Conservation (phyloP, 176 grass and related monocot species). For the Cymbopogon citratus region DNA sequence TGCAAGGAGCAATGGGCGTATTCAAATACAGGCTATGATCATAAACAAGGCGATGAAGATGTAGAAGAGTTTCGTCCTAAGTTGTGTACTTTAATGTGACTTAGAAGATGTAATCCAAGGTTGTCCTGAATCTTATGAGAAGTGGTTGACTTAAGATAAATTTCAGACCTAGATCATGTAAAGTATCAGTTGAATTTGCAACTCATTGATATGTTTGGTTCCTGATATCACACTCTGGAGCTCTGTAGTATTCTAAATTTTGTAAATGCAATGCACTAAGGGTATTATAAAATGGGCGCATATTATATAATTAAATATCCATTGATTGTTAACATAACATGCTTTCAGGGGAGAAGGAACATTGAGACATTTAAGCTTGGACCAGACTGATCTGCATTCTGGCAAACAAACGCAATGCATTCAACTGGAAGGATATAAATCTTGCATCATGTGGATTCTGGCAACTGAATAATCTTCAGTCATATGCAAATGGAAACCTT, state of each 20-base stretch:
- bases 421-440: neutral
- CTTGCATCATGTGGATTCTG: neutral
- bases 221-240: neutral
- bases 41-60: neutral
- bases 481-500: neutral
- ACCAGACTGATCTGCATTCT: neutral
- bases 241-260: neutral
- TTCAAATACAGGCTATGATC: constrained; percentile 3
- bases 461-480: neutral
- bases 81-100: neutral
- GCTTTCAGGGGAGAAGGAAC: too few relatives aligned
- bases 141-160: neutral
- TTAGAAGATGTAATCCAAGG: neutral
- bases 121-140: neutral
- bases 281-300: neutral
- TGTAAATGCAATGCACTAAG: neutral
- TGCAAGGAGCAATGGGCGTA: constrained; percentile 30
- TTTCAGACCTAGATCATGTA: neutral
- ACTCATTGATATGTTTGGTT: neutral
- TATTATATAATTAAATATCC: neutral
- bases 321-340: constrained; percentile 23
- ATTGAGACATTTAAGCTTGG: too few relatives aligned
- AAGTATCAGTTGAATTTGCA: neutral
- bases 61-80: neutral
- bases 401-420: neutral